Conservation (phyloP, 345 rosid species). For the Salix caprea region DNA sequence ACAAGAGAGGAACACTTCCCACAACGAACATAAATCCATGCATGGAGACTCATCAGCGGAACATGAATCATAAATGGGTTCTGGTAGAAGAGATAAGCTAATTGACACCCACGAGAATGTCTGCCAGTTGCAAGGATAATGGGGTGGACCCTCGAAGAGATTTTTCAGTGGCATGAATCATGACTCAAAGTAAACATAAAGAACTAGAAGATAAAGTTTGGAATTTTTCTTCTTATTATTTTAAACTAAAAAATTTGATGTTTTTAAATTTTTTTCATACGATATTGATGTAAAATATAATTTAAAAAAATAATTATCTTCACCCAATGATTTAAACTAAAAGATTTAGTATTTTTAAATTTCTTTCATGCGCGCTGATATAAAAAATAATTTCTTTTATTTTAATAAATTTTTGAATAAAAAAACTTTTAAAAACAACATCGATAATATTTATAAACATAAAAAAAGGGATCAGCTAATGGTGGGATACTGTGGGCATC, state of each 20-base stretch:
- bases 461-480: not conserved
- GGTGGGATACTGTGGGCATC: not conserved
- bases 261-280: no score
- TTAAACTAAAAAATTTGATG: no score
- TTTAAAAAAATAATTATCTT: no score
- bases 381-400: no score
- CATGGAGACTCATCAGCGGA: not conserved
- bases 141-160: conserved; percentile 1
- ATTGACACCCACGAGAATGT: conserved; percentile 13
- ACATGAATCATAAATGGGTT: not conserved
- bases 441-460: no score
- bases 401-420: no score
- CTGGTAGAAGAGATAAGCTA: not conserved
- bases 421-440: no score
- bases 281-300: no score
- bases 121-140: conserved; percentile 1
- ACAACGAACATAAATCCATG: not conserved
- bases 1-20: not conserved
- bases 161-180: conserved; percentile 5
- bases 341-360: no score
- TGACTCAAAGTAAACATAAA: conserved; percentile 20
- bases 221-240: no score
- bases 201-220: not conserved
- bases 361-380: no score
- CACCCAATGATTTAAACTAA: no score